Base-by-base conservation (phyloP, 441 rosid genomes). In the Croton laevigatus region DNA sequence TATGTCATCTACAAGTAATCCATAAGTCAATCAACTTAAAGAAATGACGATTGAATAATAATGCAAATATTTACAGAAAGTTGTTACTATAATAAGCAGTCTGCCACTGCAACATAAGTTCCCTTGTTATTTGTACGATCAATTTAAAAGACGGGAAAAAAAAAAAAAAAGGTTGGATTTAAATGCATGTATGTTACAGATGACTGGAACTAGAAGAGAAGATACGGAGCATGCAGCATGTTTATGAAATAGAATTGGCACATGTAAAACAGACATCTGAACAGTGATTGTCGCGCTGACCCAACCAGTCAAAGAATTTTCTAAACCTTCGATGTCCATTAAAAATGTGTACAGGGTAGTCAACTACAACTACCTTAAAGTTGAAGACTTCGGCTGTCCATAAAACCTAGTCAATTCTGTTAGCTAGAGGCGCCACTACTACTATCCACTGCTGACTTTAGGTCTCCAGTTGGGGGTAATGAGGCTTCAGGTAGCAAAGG, bases 241-340 rank as follows among this genome's bases (percentile, higher is more conserved):
- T 51, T 72, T 73, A 73, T 55, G 69, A 49, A 66, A 74, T 65
- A 37, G 59, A 67, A 78, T 68, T 65, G 68, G 64, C 64, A 61
- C 60, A 53, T 55, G 62, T 57, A 42, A 69, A 38, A 70, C 16
- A 16, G 64, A 59, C 73, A 58, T 62, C 51, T 67, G 65, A 78
- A 74, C 72, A 49, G 23, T 42, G 55, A 73, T 22, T 32, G 69
- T 82, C 65, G 72, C 45, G 65, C 45, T 5, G 52, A 69, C 66
- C 66, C 76, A 48, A 64, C 61, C 68, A 64, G 79, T 65, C 61
- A 75, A 82, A 78, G 80, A 82, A 82, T 78, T 78, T 69, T 67
- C 76, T 75, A 75, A 66, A 73, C 70, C 66, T 27, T 66, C 65
- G 46, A 46, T 66, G 55, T 62, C 70, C 76, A 55, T 5, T 38